Percentiles rank a stretch among this genome's conserved stretches.
Conservation (phyloP, 2,329 filamentous ascomycete species). For the Aspergillus tamarii region DNA sequence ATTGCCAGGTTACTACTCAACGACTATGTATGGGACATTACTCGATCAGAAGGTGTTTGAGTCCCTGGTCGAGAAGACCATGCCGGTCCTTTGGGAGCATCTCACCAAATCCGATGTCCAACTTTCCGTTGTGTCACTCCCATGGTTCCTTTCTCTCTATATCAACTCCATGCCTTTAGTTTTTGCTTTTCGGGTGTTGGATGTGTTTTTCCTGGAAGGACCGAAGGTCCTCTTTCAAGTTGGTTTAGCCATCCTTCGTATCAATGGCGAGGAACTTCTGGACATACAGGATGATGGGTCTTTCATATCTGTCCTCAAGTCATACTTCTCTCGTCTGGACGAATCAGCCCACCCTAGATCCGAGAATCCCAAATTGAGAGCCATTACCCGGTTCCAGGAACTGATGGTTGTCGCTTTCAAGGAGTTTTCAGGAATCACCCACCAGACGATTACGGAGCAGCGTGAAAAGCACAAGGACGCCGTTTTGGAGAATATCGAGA, state of each 20-base stretch:
- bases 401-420: constrained; percentile 99
- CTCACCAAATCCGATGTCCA: constrained; percentile 97
- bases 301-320: constrained; percentile 94
- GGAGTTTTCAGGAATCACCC: constrained; percentile 94
- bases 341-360: constrained; percentile 95
- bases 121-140: constrained; percentile 92
- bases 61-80: constrained; percentile 96
- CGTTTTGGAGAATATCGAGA: constrained; percentile 94
- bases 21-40: constrained; percentile 97
- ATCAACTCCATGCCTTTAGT: constrained; percentile 99
- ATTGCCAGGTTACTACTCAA: constrained; percentile 95
- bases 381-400: constrained; percentile 95
- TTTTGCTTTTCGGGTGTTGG: constrained; percentile 93
- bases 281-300: constrained; percentile 93
- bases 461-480: constrained; percentile 91
- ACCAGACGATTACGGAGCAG: constrained; percentile 86
- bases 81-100: constrained; percentile 98
- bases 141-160: constrained; percentile 97
- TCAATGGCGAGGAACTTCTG: constrained; percentile 93
- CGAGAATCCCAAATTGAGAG: constrained; percentile 89
- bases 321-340: constrained; percentile 89
- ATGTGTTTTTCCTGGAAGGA: constrained; percentile 97
- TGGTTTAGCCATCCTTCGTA: constrained; percentile 90
- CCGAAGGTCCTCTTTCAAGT: constrained; percentile 98
- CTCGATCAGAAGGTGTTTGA: constrained; percentile 98